phyloP scores from a whole-genome alignment of 140 eudicot genomes.

The Cichorium intybus region DNA sequence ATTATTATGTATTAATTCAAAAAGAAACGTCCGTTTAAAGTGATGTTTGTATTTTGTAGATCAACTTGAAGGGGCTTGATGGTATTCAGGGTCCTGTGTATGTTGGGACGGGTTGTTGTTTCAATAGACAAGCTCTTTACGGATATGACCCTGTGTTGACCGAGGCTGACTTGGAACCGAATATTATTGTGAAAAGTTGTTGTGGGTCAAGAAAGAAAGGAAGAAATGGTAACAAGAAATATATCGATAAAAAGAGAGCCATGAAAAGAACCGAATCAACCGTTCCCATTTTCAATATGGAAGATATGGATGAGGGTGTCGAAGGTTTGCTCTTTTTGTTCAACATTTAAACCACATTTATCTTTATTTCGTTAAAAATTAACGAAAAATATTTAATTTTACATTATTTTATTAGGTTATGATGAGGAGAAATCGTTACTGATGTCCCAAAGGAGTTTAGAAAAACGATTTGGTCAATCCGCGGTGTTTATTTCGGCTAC shows the following conservation, averaged over 20 bases:
- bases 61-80: slow-evolving; percentile 65
- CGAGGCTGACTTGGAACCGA: slow-evolving; percentile 58
- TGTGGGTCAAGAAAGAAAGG: slow-evolving; percentile 63
- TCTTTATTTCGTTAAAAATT: no score
- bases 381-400: no score
- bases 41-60: slow-evolving; percentile 24
- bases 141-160: slow-evolving; percentile 64
- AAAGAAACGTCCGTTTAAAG: neutral
- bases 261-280: slow-evolving; percentile 52
- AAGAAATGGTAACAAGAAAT: slow-evolving; percentile 43
- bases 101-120: slow-evolving; percentile 68
- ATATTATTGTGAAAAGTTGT: slow-evolving; percentile 47
- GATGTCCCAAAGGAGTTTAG: slow-evolving; percentile 57
- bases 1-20: no score
- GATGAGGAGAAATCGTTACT: slow-evolving; percentile 58
- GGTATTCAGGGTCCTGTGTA: slow-evolving; percentile 69
- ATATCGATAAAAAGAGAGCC: slow-evolving; percentile 50
- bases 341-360: no score
- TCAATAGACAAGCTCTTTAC: slow-evolving; percentile 66
- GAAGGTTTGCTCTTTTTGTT: slow-evolving; percentile 37
- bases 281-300: slow-evolving; percentile 54
- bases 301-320: slow-evolving; percentile 64
- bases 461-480: slow-evolving; percentile 63
- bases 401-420: slow-evolving; percentile 32
- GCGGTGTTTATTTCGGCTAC: slow-evolving; percentile 61